phyloP scores from a whole-genome alignment of 1,139 yeast species.

The Pichia sp. region DNA sequence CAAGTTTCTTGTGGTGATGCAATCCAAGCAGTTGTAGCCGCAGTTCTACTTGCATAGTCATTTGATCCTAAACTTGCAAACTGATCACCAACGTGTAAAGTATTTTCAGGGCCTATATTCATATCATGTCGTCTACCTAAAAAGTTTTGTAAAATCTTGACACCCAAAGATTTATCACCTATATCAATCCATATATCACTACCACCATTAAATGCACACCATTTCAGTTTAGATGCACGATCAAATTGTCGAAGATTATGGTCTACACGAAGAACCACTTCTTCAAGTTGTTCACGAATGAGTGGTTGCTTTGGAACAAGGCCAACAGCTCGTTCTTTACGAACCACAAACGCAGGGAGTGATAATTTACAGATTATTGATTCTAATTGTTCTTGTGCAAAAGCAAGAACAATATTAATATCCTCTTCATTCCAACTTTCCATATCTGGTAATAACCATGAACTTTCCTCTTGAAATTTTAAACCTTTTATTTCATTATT shows the following conservation, averaged over 20 bases:
- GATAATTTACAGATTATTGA: slow-evolving; percentile 50
- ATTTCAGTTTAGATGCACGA: slow-evolving; percentile 52
- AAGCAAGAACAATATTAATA: slow-evolving; percentile 57
- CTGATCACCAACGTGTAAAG: slow-evolving; percentile 93
- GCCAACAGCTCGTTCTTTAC: slow-evolving; percentile 88
- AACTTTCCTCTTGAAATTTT: slow-evolving; percentile 53
- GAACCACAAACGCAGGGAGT: slow-evolving; percentile 55
- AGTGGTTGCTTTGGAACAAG: slow-evolving; percentile 59
- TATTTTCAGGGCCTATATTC: slow-evolving; percentile 27
- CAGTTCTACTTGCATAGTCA: slow-evolving; percentile 86
- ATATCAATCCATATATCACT: slow-evolving; percentile 97
- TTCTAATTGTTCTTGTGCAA: slow-evolving; percentile 55
- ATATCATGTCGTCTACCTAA: slow-evolving; percentile 45
- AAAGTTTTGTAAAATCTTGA: slow-evolving; percentile 66
- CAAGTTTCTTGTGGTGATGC: slow-evolving; percentile 85
- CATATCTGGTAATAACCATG: slow-evolving; percentile 76
- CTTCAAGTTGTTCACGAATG: slow-evolving; percentile 82
- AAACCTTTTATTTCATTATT: slow-evolving; percentile 43
- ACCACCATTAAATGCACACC: slow-evolving; percentile 97
- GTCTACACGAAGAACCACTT: slow-evolving; percentile 78
- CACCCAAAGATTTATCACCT: slow-evolving; percentile 92
- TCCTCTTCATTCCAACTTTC: slow-evolving; percentile 58
- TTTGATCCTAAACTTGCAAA: slow-evolving; percentile 91
- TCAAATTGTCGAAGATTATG: slow-evolving; percentile 43
- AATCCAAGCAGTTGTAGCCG: slow-evolving; percentile 95